phyloP scores from a whole-genome alignment of 1,284 basidiomycete species.

The Fomitopsis pinicola region DNA sequence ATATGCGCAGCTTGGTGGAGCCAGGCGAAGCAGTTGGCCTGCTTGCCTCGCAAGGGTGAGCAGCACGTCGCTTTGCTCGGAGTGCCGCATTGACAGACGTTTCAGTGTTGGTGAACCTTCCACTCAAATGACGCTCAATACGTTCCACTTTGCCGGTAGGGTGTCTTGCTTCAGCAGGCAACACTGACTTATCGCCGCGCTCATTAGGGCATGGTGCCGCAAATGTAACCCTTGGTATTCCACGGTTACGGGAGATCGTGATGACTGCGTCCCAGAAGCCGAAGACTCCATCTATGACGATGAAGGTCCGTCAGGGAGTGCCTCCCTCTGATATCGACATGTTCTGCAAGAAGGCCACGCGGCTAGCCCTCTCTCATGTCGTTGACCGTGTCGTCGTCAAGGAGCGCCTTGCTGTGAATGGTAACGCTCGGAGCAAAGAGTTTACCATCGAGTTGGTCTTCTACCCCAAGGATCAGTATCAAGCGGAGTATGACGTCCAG shows the following conservation, averaged over 20 bases:
- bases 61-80: neutral
- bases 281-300: constrained; percentile 98
- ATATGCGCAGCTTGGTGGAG: constrained; percentile 91
- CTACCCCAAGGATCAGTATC: constrained; percentile 86
- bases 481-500: constrained; percentile 80
- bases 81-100: constrained; percentile 5
- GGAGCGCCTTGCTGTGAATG: constrained; percentile 73
- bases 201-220: constrained; percentile 90
- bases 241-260: constrained; percentile 97
- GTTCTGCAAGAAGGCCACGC: constrained; percentile 91
- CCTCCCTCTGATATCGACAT: constrained; percentile 56
- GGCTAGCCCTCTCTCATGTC: constrained; percentile 86
- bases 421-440: constrained; percentile 69
- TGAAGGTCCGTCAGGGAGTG: constrained; percentile 62
- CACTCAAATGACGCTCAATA: constrained; percentile 99
- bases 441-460: constrained; percentile 85
- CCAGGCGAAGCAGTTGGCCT: constrained; percentile 98
- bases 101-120: constrained; percentile 94
- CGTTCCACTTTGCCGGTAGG: constrained; percentile 96
- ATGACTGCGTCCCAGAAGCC: constrained; percentile 98
- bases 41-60: constrained; percentile 93
- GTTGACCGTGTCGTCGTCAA: constrained; percentile 83
- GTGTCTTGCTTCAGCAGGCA: constrained; percentile 12
- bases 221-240: constrained; percentile 99
- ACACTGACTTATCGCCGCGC: neutral